Base-by-base conservation (phyloP, 306 rosid species). In the Cucumis melo region DNA sequence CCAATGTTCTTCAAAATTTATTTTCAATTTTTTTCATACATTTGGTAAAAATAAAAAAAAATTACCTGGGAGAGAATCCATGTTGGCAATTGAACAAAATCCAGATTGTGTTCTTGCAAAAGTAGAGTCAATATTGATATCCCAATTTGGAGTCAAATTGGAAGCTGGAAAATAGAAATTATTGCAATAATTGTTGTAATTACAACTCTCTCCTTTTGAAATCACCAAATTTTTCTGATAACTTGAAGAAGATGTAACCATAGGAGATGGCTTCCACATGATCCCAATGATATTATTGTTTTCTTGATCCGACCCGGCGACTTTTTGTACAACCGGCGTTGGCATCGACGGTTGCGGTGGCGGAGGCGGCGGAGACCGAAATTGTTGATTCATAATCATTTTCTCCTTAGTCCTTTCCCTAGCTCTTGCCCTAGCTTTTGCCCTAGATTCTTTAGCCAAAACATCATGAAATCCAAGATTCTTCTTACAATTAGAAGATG, bases 351-450 rank as follows among this genome's bases (percentile, higher is more conserved):
- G 14, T 12, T 5, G 34, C 5, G 56, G 39, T 1, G 5, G 16
- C 39, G 41, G 3, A 10, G 36, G 20, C 1, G 75, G 75, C 8
- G 76, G 59, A 8, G 76, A 53, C 1, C 60, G 58, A 21, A 72
- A 51, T 51, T 73, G 77, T 21, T 44, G 76, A 29, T 19, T 73
- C 62, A 19, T 29, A 32, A 17, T 84, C 54, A 65, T 34, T 83
- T 89, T 93, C 81, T 84, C 85, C 29, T 82, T 88, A 7, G 97
- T 84, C 78, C 97, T 91, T 79, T 89, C 96, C 65, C 96, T 89
- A 21, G 98, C 98, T 78, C 95, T 89, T 14, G 91, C 98, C 34
- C 97, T 88, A 21, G 98, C 97, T 78, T 85, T 93, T 21, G 82
- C 92, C 84, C 98, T 85, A 75, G 89, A 84, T 74, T 86, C 91